phyloP scores from a whole-genome alignment of 805 yeast species.

The Metschnikowia cubensis region DNA sequence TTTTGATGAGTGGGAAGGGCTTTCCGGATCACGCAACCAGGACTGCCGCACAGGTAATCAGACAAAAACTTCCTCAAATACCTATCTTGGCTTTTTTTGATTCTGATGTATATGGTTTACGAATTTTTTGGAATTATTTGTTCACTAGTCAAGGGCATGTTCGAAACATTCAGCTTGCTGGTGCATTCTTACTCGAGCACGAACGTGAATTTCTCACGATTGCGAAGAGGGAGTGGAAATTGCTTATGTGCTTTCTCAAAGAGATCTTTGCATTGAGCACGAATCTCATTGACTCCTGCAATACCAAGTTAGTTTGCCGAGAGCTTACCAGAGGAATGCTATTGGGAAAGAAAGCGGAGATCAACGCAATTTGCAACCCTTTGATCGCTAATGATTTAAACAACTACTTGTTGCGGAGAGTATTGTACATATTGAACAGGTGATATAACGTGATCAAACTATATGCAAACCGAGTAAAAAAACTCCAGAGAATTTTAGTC shows the following conservation, averaged over 20 bases:
- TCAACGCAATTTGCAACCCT: conserved; percentile 39
- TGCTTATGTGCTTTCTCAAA: conserved; percentile 9
- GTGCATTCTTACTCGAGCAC: conserved; percentile 16
- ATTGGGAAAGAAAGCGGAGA: conserved; percentile 53
- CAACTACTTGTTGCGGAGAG: conserved; percentile 14
- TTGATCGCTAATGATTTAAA: conserved; percentile 6
- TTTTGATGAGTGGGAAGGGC: conserved; percentile 17
- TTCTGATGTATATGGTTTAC: conserved; percentile 18
- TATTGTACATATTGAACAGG: conserved; percentile 7
- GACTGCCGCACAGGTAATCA: conserved; percentile 7
- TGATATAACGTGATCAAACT: conserved; percentile 15
- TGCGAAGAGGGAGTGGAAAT: conserved; percentile 12
- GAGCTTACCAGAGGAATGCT: conserved; percentile 54
- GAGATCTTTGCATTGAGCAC: conserved; percentile 1
- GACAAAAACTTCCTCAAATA: not conserved
- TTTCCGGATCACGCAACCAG: conserved; percentile 16
- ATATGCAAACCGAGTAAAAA: conserved; percentile 15
- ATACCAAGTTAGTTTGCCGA: conserved; percentile 19
- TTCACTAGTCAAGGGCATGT: conserved; percentile 1
- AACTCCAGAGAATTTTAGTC: conserved; percentile 8
- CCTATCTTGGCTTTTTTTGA: conserved; percentile 16
- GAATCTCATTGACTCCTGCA: not conserved
- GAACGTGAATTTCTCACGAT: conserved; percentile 13
- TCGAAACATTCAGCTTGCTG: conserved; percentile 9
- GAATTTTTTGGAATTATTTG: conserved; percentile 15